Percentiles rank a stretch among this genome's conserved stretches.
Evolutionary conservation across 306 rosid species (phyloP).

Genomic region (Abrus precatorius): DNA sequence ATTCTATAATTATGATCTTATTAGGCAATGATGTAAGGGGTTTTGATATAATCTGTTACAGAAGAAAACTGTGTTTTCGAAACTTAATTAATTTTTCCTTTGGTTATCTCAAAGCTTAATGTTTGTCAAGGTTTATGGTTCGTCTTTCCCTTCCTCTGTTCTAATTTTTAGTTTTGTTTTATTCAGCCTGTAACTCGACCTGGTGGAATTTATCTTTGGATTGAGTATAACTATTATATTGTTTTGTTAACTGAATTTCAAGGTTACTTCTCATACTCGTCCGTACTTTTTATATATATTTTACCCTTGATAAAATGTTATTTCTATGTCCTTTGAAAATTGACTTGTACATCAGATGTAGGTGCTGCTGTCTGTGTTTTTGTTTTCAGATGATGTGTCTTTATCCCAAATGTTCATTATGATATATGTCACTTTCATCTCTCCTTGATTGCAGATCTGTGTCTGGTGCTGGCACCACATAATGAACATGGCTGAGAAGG

Average conservation of each 20-base stretch:
- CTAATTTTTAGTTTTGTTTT: background rate
- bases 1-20: constrained; percentile 13
- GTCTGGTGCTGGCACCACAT: constrained; percentile 99
- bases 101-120: background rate
- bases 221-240: background rate
- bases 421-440: constrained; percentile 36
- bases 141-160: constrained; percentile 12
- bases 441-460: constrained; percentile 74
- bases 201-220: background rate
- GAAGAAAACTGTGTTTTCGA: background rate
- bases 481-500: constrained; percentile 98
- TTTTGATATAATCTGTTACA: background rate
- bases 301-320: background rate
- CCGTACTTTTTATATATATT: background rate
- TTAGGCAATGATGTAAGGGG: constrained; percentile 5
- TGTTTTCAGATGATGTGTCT: constrained; percentile 12
- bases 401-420: constrained; percentile 28
- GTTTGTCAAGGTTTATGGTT: background rate
- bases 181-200: background rate
- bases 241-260: background rate
- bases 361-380: constrained; percentile 24
- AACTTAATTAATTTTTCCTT: background rate
- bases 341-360: constrained; percentile 24
- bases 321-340: constrained; percentile 1
- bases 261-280: constrained; percentile 10